A percentile compares a stretch with the other conserved stretches of the same genome.
phyloP scores from a whole-genome alignment of 2,329 filamentous ascomycete species.

The Tolypocladium tropicale region DNA sequence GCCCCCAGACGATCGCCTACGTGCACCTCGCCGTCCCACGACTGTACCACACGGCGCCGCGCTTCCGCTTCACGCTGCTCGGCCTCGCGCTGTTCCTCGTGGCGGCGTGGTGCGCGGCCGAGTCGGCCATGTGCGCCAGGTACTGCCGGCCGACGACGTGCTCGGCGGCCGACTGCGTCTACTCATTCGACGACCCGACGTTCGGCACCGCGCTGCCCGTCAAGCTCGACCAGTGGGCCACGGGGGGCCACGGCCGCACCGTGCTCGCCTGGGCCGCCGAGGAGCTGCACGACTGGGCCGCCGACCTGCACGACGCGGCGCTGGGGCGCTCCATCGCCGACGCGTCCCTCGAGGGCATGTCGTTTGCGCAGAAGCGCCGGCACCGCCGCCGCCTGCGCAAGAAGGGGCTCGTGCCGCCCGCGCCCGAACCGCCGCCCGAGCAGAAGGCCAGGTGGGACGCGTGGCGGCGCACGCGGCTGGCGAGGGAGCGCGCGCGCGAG shows the following conservation, averaged over 20 bases:
- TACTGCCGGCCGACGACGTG: slow-evolving; percentile 47
- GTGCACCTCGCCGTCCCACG: slow-evolving; percentile 34
- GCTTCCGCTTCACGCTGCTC: slow-evolving; percentile 36
- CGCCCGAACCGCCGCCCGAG: slow-evolving; percentile 24
- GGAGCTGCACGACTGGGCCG: slow-evolving; percentile 34
- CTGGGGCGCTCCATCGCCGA: slow-evolving; percentile 34
- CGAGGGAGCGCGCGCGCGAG: slow-evolving; percentile 28
- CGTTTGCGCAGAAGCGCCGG: slow-evolving; percentile 35
- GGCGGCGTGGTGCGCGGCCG: slow-evolving; percentile 43
- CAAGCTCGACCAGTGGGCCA: slow-evolving; percentile 52
- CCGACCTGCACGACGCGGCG: slow-evolving; percentile 36
- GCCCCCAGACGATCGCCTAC: slow-evolving; percentile 18
- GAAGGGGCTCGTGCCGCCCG: slow-evolving; percentile 29
- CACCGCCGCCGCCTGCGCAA: slow-evolving; percentile 40
- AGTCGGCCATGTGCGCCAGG: slow-evolving; percentile 39
- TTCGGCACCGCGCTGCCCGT: slow-evolving; percentile 52
- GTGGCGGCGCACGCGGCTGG: slow-evolving; percentile 31
- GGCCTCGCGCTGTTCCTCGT: slow-evolving; percentile 34
- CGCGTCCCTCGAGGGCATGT: slow-evolving; percentile 31
- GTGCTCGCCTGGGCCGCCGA: slow-evolving; percentile 26
- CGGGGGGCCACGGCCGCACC: slow-evolving; percentile 37
- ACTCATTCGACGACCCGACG: slow-evolving; percentile 46
- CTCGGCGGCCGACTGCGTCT: slow-evolving; percentile 36
- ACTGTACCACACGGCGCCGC: slow-evolving; percentile 33
- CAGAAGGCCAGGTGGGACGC: slow-evolving; percentile 31